These are phyloP conservation scores for Cymbopogon flexuosus DNA, from an alignment of 202 grass and related monocot genomes.

Conservation along the genomic window DNA sequence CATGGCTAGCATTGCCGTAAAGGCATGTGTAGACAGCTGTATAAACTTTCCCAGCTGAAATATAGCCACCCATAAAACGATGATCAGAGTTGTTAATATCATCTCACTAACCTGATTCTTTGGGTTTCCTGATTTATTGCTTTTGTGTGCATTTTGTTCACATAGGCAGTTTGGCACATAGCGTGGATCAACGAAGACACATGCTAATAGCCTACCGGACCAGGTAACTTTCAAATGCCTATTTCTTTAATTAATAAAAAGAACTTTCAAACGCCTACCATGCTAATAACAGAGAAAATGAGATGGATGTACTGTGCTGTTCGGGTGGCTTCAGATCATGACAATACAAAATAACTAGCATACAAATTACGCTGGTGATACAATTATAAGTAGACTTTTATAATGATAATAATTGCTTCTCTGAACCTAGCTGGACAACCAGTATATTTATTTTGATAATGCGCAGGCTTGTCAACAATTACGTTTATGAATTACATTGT, in stretches of 20 bases:
- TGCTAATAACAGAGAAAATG: not conserved
- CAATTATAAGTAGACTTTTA: not conserved
- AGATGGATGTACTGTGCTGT: not conserved
- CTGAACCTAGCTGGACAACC: not conserved
- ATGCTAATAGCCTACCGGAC: not conserved
- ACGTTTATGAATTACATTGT: not conserved
- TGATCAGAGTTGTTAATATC: not conserved
- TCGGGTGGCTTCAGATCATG: not conserved
- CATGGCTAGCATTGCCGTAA: slow-evolving; percentile 20
- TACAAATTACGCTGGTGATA: not conserved
- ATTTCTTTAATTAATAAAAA: not conserved
- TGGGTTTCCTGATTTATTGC: not conserved
- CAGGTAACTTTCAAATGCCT: slow-evolving; percentile 6
- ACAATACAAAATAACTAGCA: not conserved
- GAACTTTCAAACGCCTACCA: not conserved
- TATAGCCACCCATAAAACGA: not conserved
- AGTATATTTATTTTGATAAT: not conserved
- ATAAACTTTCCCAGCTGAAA: not conserved
- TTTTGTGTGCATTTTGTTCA: not conserved
- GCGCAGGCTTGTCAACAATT: not conserved
- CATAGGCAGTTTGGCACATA: not conserved
- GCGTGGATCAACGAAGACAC: not conserved
- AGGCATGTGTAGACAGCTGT: not conserved
- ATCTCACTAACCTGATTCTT: not conserved
- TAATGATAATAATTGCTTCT: not conserved